Evolutionary conservation across 2,329 filamentous ascomycete genomes (phyloP).

Genomic region (Ascochyta fabae): DNA sequence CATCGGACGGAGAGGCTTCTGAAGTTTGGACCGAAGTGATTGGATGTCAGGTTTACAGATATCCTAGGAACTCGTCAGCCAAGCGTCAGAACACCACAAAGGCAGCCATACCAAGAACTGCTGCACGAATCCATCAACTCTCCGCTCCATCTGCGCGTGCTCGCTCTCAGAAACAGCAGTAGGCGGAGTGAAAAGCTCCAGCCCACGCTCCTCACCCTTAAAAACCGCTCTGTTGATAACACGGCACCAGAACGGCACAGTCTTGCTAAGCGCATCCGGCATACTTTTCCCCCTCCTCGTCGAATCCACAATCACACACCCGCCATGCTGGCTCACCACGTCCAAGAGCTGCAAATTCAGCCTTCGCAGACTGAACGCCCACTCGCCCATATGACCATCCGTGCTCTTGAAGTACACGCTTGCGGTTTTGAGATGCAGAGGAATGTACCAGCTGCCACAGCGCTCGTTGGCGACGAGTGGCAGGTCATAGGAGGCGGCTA

Average conservation of each 20-base stretch:
- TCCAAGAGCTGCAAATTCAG: conserved; percentile 83
- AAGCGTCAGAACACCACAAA: not conserved
- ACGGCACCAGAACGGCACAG: conserved; percentile 90
- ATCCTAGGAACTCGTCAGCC: conserved; percentile 40
- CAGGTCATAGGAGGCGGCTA: conserved; percentile 63
- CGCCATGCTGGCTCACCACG: conserved; percentile 69
- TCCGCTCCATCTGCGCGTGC: conserved; percentile 75
- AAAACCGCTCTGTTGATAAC: conserved; percentile 84
- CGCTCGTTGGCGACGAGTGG: conserved; percentile 91
- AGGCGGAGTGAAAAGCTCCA: conserved; percentile 72
- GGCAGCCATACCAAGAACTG: conserved; percentile 52
- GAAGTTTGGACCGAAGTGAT: conserved; percentile 62
- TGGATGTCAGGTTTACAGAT: conserved; percentile 66
- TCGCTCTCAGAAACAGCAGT: conserved; percentile 76
- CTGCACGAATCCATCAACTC: conserved; percentile 63
- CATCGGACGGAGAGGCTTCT: conserved; percentile 75
- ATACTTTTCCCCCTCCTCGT: conserved; percentile 93
- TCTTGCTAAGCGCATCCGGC: conserved; percentile 94
- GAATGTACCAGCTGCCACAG: conserved; percentile 95
- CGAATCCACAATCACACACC: conserved; percentile 90
- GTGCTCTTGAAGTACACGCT: conserved; percentile 98
- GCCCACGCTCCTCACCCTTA: conserved; percentile 61
- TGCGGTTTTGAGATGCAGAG: conserved; percentile 66
- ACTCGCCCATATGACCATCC: conserved; percentile 89
- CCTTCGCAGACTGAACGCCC: conserved; percentile 85